These are phyloP conservation scores for Pinus taeda DNA, from an alignment of 75 land plant genomes.

Conservation along the genomic window DNA sequence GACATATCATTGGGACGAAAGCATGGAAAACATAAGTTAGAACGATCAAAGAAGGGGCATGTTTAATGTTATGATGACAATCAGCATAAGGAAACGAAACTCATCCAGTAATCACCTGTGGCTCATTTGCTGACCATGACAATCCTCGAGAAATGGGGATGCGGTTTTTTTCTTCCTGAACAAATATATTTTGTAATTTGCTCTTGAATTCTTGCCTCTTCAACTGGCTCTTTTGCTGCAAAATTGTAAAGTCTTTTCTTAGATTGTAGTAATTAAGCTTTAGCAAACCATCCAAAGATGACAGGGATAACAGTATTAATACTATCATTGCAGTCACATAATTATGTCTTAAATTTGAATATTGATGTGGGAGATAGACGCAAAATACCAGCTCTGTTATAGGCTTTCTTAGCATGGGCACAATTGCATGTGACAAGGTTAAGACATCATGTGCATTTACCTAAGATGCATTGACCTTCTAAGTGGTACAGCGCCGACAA, in stretches of 20 bases:
- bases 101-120: constrained; percentile 22
- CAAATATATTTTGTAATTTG: constrained; percentile 23
- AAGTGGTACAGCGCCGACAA: too few species aligned
- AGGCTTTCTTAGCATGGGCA: too few species aligned
- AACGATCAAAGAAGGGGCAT: background rate
- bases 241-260: background rate
- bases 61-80: background rate
- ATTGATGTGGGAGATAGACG: too few species aligned
- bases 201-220: constrained; percentile 39
- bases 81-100: background rate
- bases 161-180: constrained; percentile 30
- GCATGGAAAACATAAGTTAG: background rate
- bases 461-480: too few species aligned
- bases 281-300: too few species aligned
- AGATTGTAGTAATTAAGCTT: too few species aligned
- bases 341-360: too few species aligned
- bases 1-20: background rate
- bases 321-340: too few species aligned
- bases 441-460: too few species aligned
- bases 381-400: too few species aligned
- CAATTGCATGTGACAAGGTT: too few species aligned
- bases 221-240: constrained; percentile 43
- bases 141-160: constrained; percentile 50
- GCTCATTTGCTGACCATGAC: constrained; percentile 61
- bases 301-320: too few species aligned